phyloP scores from a whole-genome alignment of 257 asterid genomes.

The Verbena officinalis region DNA sequence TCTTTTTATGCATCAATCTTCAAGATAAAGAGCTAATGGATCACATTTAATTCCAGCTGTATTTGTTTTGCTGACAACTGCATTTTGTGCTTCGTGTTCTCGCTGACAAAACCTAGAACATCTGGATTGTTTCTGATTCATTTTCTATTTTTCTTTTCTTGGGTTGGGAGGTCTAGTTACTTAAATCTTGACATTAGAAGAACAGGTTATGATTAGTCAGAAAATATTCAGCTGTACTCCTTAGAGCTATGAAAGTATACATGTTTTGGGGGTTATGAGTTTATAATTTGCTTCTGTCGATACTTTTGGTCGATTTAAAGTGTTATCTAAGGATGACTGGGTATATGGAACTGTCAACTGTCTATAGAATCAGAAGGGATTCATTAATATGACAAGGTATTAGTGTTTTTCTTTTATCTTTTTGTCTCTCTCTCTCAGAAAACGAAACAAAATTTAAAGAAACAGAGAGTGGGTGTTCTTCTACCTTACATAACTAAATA shows the following conservation, averaged over 20 bases:
- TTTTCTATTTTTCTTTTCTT: neutral
- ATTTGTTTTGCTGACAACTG: slow-evolving; percentile 15
- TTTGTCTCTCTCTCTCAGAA: too few relatives aligned
- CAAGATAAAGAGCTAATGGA: slow-evolving; percentile 5
- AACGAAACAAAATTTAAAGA: too few relatives aligned
- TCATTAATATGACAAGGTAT: slow-evolving; percentile 3
- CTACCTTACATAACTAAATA: too few relatives aligned
- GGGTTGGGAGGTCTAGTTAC: slow-evolving; percentile 5
- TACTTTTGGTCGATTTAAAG: slow-evolving; percentile 10
- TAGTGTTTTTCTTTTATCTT: slow-evolving; percentile 3
- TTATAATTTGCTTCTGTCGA: neutral
- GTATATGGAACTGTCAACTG: slow-evolving; percentile 4
- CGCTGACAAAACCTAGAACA: slow-evolving; percentile 11
- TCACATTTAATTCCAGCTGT: slow-evolving; percentile 14
- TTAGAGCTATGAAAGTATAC: neutral
- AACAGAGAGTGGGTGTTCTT: neutral
- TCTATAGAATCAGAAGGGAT: neutral
- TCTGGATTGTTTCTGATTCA: slow-evolving; percentile 3
- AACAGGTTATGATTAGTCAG: slow-evolving; percentile 15
- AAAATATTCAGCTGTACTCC: neutral
- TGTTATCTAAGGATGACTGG: neutral
- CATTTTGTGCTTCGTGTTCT: slow-evolving; percentile 12
- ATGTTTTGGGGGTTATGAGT: slow-evolving; percentile 9
- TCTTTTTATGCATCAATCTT: slow-evolving; percentile 4
- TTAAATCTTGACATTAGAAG: neutral